Percentiles rank a stretch among this genome's conserved stretches.
Conservation (phyloP, 1,139 yeast genomes). For the Debaryomyces robertsiae region DNA sequence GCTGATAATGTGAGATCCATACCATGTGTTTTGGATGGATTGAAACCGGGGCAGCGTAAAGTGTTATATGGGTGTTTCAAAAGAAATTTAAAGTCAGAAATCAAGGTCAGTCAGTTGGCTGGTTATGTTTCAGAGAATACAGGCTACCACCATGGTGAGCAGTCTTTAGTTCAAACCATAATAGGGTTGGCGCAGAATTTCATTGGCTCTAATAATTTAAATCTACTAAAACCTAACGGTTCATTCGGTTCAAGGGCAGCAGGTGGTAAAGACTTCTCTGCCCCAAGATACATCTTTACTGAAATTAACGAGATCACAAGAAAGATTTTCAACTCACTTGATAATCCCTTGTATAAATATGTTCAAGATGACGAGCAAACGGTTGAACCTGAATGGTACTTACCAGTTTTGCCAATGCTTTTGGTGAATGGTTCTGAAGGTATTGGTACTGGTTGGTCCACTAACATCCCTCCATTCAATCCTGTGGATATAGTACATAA, state of each 20-base stretch:
- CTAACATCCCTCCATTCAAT: constrained; percentile 86
- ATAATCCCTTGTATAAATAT: constrained; percentile 76
- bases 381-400: constrained; percentile 95
- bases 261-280: constrained; percentile 99
- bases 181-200: constrained; percentile 94
- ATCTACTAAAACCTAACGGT: constrained; percentile 87
- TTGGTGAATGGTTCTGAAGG: constrained; percentile 97
- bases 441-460: constrained; percentile 99
- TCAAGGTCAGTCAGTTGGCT: constrained; percentile 88
- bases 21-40: constrained; percentile 92
- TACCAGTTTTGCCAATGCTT: constrained; percentile 90
- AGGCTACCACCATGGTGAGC: constrained; percentile 96
- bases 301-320: constrained; percentile 77
- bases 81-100: constrained; percentile 73
- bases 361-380: constrained; percentile 92
- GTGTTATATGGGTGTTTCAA: constrained; percentile 87
- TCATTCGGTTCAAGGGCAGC: constrained; percentile 95
- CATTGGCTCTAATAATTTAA: constrained; percentile 89
- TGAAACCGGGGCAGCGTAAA: constrained; percentile 97
- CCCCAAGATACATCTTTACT: constrained; percentile 95
- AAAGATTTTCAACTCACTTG: constrained; percentile 75
- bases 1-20: constrained; percentile 96
- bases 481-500: constrained; percentile 83
- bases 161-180: constrained; percentile 83
- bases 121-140: constrained; percentile 90